Conservation (phyloP, 495 filamentous ascomycete genomes). For the Tuber magnatum region DNA sequence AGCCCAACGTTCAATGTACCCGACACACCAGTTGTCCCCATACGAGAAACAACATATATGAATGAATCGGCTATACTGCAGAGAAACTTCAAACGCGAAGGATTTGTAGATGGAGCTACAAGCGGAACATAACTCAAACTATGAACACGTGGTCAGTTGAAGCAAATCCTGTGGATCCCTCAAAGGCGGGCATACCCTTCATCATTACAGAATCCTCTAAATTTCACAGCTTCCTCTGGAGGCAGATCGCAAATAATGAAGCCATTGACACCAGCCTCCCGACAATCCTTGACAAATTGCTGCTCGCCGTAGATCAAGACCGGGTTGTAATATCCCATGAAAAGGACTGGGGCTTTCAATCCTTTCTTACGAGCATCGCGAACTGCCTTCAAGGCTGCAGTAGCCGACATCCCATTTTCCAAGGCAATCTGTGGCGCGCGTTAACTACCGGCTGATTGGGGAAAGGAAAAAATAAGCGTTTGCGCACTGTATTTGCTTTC, state of each 20-base stretch:
- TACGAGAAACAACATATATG: slow-evolving; percentile 96
- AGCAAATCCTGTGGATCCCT: not conserved
- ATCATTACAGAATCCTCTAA: slow-evolving; percentile 73
- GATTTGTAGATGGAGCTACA: slow-evolving; percentile 90
- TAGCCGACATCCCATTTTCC: slow-evolving; percentile 76
- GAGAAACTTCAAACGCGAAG: slow-evolving; percentile 82
- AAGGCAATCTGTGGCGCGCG: slow-evolving; percentile 53
- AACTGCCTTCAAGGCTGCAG: slow-evolving; percentile 68
- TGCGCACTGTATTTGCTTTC: slow-evolving; percentile 66
- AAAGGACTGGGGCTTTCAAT: slow-evolving; percentile 69
- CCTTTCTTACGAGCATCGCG: slow-evolving; percentile 67
- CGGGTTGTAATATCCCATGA: slow-evolving; percentile 99
- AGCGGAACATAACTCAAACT: slow-evolving; percentile 90
- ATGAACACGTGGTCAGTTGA: not conserved
- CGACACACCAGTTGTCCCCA: slow-evolving; percentile 91
- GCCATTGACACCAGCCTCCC: slow-evolving; percentile 81
- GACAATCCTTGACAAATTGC: slow-evolving; percentile 73
- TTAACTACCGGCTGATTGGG: not conserved
- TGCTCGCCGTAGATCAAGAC: slow-evolving; percentile 89
- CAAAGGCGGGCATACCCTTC: slow-evolving; percentile 52
- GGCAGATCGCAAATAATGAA: slow-evolving; percentile 97
- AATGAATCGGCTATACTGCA: slow-evolving; percentile 98
- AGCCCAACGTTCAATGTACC: slow-evolving; percentile 72
- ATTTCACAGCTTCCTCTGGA: slow-evolving; percentile 90
- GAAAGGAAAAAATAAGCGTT: not conserved